Base-by-base conservation (phyloP, 2,329 filamentous ascomycete genomes). In the Penicillium nordicum region DNA sequence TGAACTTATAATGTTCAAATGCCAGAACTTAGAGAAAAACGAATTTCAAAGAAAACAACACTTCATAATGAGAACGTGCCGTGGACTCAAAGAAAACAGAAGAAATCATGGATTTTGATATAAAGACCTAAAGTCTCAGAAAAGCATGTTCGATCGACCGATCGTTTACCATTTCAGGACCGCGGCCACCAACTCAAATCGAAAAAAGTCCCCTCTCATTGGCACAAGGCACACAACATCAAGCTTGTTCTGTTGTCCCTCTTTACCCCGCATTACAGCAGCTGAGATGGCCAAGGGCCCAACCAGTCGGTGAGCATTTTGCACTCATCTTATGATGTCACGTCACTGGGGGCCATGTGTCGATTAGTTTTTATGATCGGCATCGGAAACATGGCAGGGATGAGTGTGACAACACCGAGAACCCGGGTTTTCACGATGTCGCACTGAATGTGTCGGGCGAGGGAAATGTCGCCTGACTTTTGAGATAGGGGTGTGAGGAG, bases 291-390 rank as follows among this genome's bases (percentile, higher is more conserved):
- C 16, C 16, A 21, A 55, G n/a, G 29, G 38, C 29, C 40, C 37
- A 36, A 44, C 48, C 51, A 55, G 55, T 60, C 60, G 55, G 58
- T 59, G 58, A 59, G 46, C 29, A 38, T 29, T 38, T 36, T 25
- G 25, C 37, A 32, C 23, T 47, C 21, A 11, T 1, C 30, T 11
- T 46, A 54, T 61, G 60, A 61, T 61, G 55, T 59, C 55, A 61
- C 51, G 55, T 59, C 53, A 61, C 48, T 5, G 32, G 21, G n/a
- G n/a, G 30, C 21, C 11, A 21, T 49, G 6, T 16, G 9, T 30
- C 30, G 27, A 40, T 23, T 37, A 36, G 9, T 34, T 32, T 29
- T 18, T 38, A 16, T 18, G 59, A 61, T 61, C 53, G 57, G 47
- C 57, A 4, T 43, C 9, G 37, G n/a, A 29, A 55, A 53, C 29